Percentiles rank a stretch among this genome's conserved stretches.
Conservation (phyloP, 2,329 filamentous ascomycete species). For the Cercospora beticola region DNA sequence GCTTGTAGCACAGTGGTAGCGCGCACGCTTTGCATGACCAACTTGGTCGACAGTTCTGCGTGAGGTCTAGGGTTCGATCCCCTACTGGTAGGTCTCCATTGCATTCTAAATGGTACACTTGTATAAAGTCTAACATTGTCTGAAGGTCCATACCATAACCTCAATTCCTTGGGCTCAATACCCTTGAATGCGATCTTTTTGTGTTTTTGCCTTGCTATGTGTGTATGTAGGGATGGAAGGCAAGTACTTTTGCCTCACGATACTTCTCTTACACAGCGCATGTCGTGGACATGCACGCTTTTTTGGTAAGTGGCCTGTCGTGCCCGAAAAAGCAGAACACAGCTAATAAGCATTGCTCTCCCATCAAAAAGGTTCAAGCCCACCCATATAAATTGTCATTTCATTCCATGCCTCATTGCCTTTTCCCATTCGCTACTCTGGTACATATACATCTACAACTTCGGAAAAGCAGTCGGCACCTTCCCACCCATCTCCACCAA, state of each 20-base stretch:
- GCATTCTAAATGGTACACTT: too few relatives aligned
- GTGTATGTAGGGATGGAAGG: too few relatives aligned
- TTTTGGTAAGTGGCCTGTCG: not conserved
- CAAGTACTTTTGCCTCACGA: not conserved
- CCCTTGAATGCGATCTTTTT: constrained; percentile 5
- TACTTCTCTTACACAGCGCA: too few relatives aligned
- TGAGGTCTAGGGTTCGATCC: constrained; percentile 15
- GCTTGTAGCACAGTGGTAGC: constrained; percentile 16
- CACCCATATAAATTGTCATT: too few relatives aligned
- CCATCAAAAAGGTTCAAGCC: too few relatives aligned
- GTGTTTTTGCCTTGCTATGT: not conserved
- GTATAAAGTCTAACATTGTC: too few relatives aligned
- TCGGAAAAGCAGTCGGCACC: constrained; percentile 66
- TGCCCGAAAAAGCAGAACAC: too few relatives aligned
- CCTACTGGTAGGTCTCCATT: constrained; percentile 6
- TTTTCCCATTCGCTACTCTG: too few relatives aligned
- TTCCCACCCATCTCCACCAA: constrained; percentile 75
- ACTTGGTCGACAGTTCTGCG: not conserved
- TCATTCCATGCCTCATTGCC: too few relatives aligned
- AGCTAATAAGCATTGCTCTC: too few relatives aligned
- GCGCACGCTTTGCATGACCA: constrained; percentile 13
- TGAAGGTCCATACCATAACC: not conserved
- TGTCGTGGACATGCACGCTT: not conserved
- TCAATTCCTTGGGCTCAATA: not conserved
- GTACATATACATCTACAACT: constrained; percentile 15